Evolutionary conservation across 345 rosid species (phyloP), one percentile per base, ranked within the genome.

Genomic region (Acer yangbiense): DNA sequence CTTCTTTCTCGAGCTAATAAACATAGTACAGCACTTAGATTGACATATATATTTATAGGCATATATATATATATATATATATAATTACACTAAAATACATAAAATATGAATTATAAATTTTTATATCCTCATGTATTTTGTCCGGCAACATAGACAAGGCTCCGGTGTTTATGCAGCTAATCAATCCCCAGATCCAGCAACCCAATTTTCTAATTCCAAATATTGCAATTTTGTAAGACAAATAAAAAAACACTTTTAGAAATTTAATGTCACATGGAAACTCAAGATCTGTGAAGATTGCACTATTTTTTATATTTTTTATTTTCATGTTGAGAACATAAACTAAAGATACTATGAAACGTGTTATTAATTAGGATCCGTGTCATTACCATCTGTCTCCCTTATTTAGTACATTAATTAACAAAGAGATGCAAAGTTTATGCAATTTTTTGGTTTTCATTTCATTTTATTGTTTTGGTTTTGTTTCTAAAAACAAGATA

Each of bases 171-270:
- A 74, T 60, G 70, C 58, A 46, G 58, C 69, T 57, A 46, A 25
- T 21, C 76, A 32, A 39, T 76, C 69, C 65, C 55, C 71, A 41
- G 61, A 69, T 75, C 68, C 20, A 23, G 76, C 60, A 8, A 69
- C 21, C 41, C 17, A 41, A 20, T 39, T 21, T 23, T 62, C 3
- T 9, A 1, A 52, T 41, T 10, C 63, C 16, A 50, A 50, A 14
- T 50, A 11, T 13, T 11, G 55, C 18, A 50, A 50, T 50, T 50
- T 14, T 50, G 4, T 50, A 2, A 12, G 55, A 50, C 17, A 13
- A n/a, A 4, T 20, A 6, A 60, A 6, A 61, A 61, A 25, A 2
- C 17, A 35, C 6, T 35, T 4, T 35, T 35, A 35, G 39, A 35
- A 35, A 4, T 35, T 35, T 35, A 4, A 35, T 71, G 6, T 67